A percentile compares a stretch with the other conserved stretches of the same genome.
Evolutionary conservation across 2,329 filamentous ascomycete genomes (phyloP).

Genomic region (Metarhizium album): DNA sequence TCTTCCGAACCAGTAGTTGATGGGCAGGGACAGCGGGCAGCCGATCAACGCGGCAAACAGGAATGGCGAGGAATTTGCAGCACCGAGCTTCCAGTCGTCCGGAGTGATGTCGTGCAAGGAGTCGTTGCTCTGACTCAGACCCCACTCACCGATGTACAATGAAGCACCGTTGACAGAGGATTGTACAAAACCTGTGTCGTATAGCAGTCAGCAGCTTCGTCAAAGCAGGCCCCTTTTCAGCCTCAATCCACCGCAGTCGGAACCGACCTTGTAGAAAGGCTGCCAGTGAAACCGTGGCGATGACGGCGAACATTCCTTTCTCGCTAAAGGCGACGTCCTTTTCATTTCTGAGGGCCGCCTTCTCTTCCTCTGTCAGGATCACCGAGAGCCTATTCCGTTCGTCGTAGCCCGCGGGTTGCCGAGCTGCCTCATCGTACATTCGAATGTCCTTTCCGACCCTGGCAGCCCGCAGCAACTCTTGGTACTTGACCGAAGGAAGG

Average conservation of each 20-base stretch:
- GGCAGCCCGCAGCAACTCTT: conserved; percentile 25
- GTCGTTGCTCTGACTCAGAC: conserved; percentile 5
- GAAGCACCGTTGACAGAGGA: conserved; percentile 32
- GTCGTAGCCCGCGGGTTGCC: conserved; percentile 11
- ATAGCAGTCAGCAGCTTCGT: neutral
- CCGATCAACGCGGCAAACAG: conserved; percentile 28
- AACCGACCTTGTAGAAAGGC: conserved; percentile 27
- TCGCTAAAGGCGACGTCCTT: conserved; percentile 29
- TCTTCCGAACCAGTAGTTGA: conserved; percentile 30
- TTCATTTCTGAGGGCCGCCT: conserved; percentile 24
- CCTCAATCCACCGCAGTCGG: no score
- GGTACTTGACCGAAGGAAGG: conserved; percentile 19
- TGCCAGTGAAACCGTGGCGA: conserved; percentile 31
- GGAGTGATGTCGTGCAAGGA: neutral
- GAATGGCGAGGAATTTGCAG: conserved; percentile 28
- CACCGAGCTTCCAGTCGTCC: conserved; percentile 28
- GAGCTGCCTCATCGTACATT: conserved; percentile 27
- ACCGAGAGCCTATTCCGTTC: conserved; percentile 18
- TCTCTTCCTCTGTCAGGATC: conserved; percentile 23
- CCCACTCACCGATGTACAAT: conserved; percentile 17
- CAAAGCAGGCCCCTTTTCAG: no score
- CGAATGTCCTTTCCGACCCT: conserved; percentile 29
- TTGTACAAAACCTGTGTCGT: conserved; percentile 28
- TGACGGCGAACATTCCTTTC: conserved; percentile 27
- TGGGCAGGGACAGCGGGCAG: conserved; percentile 27